These are phyloP conservation scores for Cutaneotrichosporon cutaneum DNA, from an alignment of 1,284 basidiomycete genomes.

Conservation along the genomic window DNA sequence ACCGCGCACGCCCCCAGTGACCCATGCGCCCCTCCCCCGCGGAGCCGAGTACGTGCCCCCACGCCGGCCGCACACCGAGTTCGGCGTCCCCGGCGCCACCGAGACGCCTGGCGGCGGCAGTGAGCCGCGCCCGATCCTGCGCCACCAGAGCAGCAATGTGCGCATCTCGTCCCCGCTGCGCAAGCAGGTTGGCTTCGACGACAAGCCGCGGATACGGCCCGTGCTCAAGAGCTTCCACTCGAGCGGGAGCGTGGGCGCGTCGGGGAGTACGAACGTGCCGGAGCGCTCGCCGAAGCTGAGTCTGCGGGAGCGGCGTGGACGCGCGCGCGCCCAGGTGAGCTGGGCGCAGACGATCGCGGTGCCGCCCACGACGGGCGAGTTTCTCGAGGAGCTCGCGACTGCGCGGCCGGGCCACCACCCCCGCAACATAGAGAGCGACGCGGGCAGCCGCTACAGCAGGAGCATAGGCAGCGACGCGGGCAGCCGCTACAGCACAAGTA, in stretches of 20 bases:
- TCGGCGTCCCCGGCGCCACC: background rate
- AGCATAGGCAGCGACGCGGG: background rate
- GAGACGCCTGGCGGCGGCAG: background rate
- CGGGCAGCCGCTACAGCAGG: background rate
- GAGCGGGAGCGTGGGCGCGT: background rate
- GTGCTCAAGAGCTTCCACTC: background rate
- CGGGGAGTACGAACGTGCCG: background rate
- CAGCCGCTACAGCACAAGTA: background rate
- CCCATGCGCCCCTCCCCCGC: background rate
- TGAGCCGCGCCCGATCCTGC: conserved; percentile 15
- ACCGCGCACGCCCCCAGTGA: background rate
- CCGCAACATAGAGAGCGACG: background rate
- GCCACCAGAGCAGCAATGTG: conserved; percentile 13
- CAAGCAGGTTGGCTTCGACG: conserved; percentile 19
- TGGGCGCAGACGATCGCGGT: conserved; percentile 18
- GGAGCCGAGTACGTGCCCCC: background rate
- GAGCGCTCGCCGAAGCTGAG: background rate
- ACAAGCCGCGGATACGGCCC: background rate
- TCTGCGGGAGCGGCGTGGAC: background rate
- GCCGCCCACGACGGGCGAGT: background rate
- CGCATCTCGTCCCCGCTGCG: conserved; percentile 20
- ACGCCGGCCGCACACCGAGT: background rate
- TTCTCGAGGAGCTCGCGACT: background rate
- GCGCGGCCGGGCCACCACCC: background rate
- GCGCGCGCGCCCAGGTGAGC: conserved; percentile 2